phyloP scores from a whole-genome alignment of 192 early-diverging fungal species.

The Mortierella antarctica region DNA sequence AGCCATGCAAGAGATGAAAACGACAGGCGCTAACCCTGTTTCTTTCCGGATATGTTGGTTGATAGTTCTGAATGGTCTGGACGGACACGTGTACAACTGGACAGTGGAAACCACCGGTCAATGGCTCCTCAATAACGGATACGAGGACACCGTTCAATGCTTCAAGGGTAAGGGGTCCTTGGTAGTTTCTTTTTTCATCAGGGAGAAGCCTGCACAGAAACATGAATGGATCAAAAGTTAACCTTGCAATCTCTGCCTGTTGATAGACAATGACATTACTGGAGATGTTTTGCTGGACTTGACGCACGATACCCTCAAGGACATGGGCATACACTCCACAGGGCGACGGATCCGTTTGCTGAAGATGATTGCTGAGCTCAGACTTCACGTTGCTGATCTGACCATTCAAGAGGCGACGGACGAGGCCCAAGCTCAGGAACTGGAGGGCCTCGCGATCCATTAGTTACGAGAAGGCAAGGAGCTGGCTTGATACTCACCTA shows the following conservation, averaged over 20 bases:
- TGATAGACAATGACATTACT: conserved; percentile 78
- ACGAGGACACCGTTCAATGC: conserved; percentile 27
- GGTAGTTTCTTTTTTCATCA: not conserved
- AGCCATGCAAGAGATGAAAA: not conserved
- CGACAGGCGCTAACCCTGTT: not conserved
- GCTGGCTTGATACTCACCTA: too few relatives aligned
- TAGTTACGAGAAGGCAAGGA: not conserved
- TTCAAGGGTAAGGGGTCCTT: conserved; percentile 35
- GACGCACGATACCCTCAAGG: conserved; percentile 82
- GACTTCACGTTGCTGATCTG: conserved; percentile 33
- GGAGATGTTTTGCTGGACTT: conserved; percentile 87
- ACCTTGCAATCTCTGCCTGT: not conserved
- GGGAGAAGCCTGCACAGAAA: not conserved
- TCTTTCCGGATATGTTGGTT: not conserved
- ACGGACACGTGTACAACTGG: conserved; percentile 37
- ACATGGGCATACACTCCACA: conserved; percentile 81
- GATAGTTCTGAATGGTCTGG: conserved; percentile 27
- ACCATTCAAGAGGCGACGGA: conserved; percentile 39
- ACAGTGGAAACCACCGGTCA: conserved; percentile 35
- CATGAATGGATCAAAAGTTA: not conserved
- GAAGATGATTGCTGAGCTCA: conserved; percentile 45
- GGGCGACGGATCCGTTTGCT: conserved; percentile 84
- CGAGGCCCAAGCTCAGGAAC: conserved; percentile 11
- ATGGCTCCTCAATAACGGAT: conserved; percentile 35
- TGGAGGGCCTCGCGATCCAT: conserved; percentile 19